Evolutionary conservation across 768 basidiomycete species (phyloP).

Genomic region (Tulasnella sp.): DNA sequence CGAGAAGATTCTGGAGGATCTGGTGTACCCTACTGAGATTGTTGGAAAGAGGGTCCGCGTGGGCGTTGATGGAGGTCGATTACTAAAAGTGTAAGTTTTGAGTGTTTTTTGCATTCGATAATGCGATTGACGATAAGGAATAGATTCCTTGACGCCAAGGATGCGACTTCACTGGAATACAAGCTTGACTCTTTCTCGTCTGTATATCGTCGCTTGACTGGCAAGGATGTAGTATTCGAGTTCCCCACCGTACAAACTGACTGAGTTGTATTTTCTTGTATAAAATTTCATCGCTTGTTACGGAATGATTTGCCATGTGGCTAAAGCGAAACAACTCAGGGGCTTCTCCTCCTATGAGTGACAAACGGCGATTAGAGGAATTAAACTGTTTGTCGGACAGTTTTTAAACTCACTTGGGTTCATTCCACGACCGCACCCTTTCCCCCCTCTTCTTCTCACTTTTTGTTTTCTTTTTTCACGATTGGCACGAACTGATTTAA

Average conservation of each 20-base stretch:
- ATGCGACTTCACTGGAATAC: slow-evolving; percentile 96
- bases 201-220: slow-evolving; percentile 87
- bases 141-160: slow-evolving; percentile 96
- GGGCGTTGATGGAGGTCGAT: slow-evolving; percentile 83
- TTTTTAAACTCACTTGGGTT: background rate
- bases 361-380: too few relatives aligned
- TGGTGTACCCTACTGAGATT: slow-evolving; percentile 98
- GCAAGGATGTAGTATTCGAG: slow-evolving; percentile 93
- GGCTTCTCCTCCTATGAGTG: too few relatives aligned
- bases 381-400: too few relatives aligned
- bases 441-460: background rate
- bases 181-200: slow-evolving; percentile 99
- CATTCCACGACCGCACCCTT: background rate
- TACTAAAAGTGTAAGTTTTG: slow-evolving; percentile 85
- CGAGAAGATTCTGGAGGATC: slow-evolving; percentile 97
- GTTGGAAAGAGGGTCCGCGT: slow-evolving; percentile 97
- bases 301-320: background rate
- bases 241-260: slow-evolving; percentile 42
- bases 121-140: slow-evolving; percentile 1
- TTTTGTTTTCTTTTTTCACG: slow-evolving; percentile 5
- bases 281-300: background rate
- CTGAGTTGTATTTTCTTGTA: slow-evolving; percentile 1
- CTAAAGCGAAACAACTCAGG: background rate
- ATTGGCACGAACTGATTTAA: background rate
- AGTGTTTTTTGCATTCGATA: slow-evolving; percentile 6